These are phyloP conservation scores for Crithidia expoeki DNA, from an alignment of 208 protist genomes.

Conservation along the genomic window DNA sequence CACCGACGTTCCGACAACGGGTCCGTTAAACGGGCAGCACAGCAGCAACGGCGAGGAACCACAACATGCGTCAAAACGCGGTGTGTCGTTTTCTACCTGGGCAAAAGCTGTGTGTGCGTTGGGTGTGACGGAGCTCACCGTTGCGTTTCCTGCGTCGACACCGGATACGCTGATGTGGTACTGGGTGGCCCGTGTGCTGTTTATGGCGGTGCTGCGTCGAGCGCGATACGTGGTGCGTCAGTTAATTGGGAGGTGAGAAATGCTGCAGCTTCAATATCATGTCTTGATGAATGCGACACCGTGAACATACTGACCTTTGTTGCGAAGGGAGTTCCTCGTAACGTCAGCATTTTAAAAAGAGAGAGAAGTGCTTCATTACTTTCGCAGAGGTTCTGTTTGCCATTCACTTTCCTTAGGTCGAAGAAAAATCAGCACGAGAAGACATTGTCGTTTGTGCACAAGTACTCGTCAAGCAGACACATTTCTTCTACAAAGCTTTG, in stretches of 20 bases:
- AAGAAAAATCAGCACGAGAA: too few relatives aligned
- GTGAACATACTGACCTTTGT: too few relatives aligned
- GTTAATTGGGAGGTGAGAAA: constrained; percentile 11
- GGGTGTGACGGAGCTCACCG: constrained; percentile 50
- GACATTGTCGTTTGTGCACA: too few relatives aligned
- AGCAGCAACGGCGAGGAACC: background rate
- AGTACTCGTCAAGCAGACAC: too few relatives aligned
- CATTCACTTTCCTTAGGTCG: too few relatives aligned
- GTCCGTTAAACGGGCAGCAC: too few relatives aligned
- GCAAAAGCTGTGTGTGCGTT: constrained; percentile 21
- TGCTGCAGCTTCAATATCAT: background rate
- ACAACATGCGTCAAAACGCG: background rate
- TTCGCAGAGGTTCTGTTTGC: too few relatives aligned
- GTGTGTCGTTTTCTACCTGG: constrained; percentile 13
- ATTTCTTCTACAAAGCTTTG: too few relatives aligned
- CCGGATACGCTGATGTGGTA: constrained; percentile 53
- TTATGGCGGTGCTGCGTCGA: constrained; percentile 34
- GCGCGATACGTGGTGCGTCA: constrained; percentile 24
- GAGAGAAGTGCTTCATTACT: too few relatives aligned
- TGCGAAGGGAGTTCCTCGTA: too few relatives aligned
- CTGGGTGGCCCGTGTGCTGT: constrained; percentile 56
- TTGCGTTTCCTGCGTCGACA: constrained; percentile 52
- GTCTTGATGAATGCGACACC: background rate
- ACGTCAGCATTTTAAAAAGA: too few relatives aligned
- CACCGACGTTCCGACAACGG: background rate